Evolutionary conservation across 805 yeast species (phyloP).

Genomic region (Candida corydali): DNA sequence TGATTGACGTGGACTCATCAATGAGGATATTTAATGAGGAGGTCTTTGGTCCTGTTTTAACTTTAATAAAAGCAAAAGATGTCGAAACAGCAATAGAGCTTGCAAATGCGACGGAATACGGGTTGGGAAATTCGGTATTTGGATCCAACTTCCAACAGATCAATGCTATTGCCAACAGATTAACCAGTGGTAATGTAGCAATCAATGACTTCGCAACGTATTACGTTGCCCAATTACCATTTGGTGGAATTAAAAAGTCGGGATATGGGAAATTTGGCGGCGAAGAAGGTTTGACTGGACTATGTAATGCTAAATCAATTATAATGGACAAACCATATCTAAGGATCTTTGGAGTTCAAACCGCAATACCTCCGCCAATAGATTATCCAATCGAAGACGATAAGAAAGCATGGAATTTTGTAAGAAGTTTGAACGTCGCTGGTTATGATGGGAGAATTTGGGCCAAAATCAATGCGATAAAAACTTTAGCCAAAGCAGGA

Average conservation of each 20-base stretch:
- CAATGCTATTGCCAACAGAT: conserved; percentile 55
- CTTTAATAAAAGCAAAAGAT: conserved; percentile 67
- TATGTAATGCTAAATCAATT: conserved; percentile 82
- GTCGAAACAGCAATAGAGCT: conserved; percentile 67
- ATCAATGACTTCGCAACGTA: conserved; percentile 97
- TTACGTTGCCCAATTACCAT: conserved; percentile 93
- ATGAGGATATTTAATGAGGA: conserved; percentile 86
- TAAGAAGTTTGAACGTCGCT: conserved; percentile 72
- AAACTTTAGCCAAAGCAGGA: conserved; percentile 29
- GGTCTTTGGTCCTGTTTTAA: conserved; percentile 90
- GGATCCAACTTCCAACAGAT: conserved; percentile 59
- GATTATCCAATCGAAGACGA: conserved; percentile 88
- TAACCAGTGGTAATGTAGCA: conserved; percentile 89
- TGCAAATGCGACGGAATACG: conserved; percentile 84
- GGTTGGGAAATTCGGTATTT: conserved; percentile 89
- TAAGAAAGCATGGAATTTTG: conserved; percentile 84
- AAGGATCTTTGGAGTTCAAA: conserved; percentile 51
- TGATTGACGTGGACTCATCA: conserved; percentile 69
- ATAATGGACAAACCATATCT: conserved; percentile 81
- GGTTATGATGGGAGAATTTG: conserved; percentile 77
- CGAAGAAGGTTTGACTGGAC: conserved; percentile 89
- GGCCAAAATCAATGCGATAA: conserved; percentile 47
- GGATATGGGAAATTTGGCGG: conserved; percentile 99
- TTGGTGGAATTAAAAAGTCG: conserved; percentile 89
- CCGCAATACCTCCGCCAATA: conserved; percentile 80